Evolutionary conservation across 352 stramenopile species (phyloP).

Genomic region (Poterioochromonas sp.): DNA sequence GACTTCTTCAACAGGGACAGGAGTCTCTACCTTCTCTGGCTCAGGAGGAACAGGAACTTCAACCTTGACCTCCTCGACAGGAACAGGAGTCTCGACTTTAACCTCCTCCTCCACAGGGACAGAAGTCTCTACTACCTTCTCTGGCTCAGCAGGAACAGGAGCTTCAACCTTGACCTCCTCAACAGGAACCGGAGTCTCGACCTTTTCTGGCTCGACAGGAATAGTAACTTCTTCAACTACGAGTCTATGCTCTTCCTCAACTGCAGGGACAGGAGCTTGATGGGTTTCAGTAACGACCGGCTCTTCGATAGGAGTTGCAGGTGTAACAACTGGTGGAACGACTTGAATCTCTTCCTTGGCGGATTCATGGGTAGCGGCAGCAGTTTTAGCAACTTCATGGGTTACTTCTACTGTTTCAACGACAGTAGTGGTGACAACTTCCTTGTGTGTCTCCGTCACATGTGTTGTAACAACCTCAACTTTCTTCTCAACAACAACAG

Average conservation of each 20-base stretch:
- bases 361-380: no score
- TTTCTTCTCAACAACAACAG: no score
- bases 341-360: no score
- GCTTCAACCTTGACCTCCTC: not conserved
- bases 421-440: no score
- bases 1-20: not conserved
- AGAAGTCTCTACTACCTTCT: not conserved
- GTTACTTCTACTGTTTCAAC: no score
- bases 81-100: not conserved
- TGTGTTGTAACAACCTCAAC: no score
- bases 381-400: no score
- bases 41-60: not conserved
- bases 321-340: no score
- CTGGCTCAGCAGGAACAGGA: not conserved
- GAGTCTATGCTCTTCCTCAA: not conserved
- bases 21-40: not conserved
- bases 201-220: not conserved
- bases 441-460: no score
- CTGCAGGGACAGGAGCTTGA: not conserved
- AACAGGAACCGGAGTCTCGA: not conserved
- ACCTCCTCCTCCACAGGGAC: not conserved
- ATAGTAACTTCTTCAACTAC: not conserved
- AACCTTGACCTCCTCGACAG: not conserved
- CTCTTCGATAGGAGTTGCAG: no score
- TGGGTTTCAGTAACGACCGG: no score